Percentiles rank a stretch among this genome's conserved stretches.
Evolutionary conservation across 768 basidiomycete species (phyloP).

Genomic region (Russula earlei): DNA sequence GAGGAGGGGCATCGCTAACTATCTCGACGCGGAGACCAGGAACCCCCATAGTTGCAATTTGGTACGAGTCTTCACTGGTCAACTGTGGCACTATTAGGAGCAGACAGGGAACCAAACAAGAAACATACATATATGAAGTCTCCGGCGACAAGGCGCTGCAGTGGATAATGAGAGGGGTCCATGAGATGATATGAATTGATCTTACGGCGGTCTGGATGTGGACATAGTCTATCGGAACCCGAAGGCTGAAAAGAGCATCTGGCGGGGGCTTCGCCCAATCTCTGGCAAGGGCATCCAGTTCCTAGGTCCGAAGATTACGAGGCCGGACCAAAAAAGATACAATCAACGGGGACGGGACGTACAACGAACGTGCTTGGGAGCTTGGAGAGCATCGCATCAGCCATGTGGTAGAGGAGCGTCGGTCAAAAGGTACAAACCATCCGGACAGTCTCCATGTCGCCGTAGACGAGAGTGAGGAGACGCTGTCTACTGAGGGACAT

Average conservation of each 20-base stretch:
- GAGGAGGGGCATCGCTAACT: slow-evolving; percentile 76
- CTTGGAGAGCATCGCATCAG: slow-evolving; percentile 28
- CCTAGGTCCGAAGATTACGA: slow-evolving; percentile 34
- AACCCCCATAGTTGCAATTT: slow-evolving; percentile 78
- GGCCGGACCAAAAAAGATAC: neutral
- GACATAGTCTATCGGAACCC: slow-evolving; percentile 81
- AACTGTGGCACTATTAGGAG: slow-evolving; percentile 35
- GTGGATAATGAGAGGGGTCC: slow-evolving; percentile 13
- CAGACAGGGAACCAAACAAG: slow-evolving; percentile 11
- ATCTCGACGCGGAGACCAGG: slow-evolving; percentile 81
- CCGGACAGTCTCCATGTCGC: slow-evolving; percentile 79
- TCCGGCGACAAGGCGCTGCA: slow-evolving; percentile 66
- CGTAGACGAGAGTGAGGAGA: slow-evolving; percentile 72
- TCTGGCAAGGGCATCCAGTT: slow-evolving; percentile 68
- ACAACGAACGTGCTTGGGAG: slow-evolving; percentile 62
- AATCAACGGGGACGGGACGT: slow-evolving; percentile 23
- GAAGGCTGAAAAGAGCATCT: slow-evolving; percentile 62
- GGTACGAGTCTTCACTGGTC: slow-evolving; percentile 78
- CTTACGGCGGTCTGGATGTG: slow-evolving; percentile 76
- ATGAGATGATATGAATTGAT: slow-evolving; percentile 7
- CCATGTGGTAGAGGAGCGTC: neutral
- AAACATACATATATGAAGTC: slow-evolving; percentile 71
- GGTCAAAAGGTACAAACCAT: slow-evolving; percentile 39
- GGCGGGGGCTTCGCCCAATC: slow-evolving; percentile 86
- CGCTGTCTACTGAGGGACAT: slow-evolving; percentile 69